Conservation (phyloP, 2,329 filamentous ascomycete species). For the Monilinia polystroma region DNA sequence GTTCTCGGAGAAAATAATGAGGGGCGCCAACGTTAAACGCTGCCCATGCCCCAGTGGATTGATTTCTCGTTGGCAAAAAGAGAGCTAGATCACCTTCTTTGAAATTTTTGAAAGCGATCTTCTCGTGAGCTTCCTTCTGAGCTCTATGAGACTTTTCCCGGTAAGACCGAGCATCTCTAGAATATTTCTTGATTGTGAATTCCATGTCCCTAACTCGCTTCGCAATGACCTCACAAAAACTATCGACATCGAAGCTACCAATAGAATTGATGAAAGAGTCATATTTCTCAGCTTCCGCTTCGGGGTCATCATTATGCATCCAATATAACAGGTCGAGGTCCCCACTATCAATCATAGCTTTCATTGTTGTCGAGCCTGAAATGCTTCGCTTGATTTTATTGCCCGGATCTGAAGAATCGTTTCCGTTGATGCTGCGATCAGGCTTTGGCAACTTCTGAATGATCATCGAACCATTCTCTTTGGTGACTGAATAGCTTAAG, state of each 20-base stretch:
- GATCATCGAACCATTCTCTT: conserved; percentile 69
- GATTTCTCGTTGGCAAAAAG: conserved; percentile 91
- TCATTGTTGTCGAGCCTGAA: conserved; percentile 54
- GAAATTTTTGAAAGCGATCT: conserved; percentile 94
- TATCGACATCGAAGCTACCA: conserved; percentile 77
- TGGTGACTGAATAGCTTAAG: conserved; percentile 77
- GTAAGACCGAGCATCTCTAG: conserved; percentile 82
- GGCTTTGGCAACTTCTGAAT: conserved; percentile 69
- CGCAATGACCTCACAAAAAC: conserved; percentile 79
- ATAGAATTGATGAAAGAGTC: conserved; percentile 70
- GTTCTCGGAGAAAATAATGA: conserved; percentile 93
- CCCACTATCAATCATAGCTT: conserved; percentile 56
- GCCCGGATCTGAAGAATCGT: conserved; percentile 57
- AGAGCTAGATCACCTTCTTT: conserved; percentile 94
- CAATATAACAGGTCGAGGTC: conserved; percentile 78
- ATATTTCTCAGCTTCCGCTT: conserved; percentile 72
- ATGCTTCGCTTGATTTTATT: conserved; percentile 51
- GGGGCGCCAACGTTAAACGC: conserved; percentile 98
- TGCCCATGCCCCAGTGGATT: conserved; percentile 92
- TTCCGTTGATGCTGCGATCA: conserved; percentile 59
- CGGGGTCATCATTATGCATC: conserved; percentile 67
- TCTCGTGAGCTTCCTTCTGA: conserved; percentile 86
- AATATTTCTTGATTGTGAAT: conserved; percentile 88
- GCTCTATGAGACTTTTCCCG: conserved; percentile 79
- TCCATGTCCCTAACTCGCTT: conserved; percentile 93